Conservation (phyloP, 1,284 basidiomycete genomes). For the Puccinia novopanici region DNA sequence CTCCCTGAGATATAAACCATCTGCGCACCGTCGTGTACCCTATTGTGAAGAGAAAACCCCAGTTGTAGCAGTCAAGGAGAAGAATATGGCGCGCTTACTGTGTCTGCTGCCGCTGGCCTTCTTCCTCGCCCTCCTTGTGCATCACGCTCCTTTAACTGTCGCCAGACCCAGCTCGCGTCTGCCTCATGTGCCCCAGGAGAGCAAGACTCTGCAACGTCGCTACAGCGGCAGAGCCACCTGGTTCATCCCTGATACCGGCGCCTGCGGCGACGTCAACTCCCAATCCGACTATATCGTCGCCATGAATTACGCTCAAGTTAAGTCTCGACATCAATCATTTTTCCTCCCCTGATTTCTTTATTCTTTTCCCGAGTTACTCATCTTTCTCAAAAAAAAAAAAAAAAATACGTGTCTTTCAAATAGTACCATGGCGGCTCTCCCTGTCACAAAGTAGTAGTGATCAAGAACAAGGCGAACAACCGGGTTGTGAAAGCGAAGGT, state of each 20-base stretch:
- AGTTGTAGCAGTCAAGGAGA: background rate
- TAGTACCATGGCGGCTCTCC: slow-evolving; percentile 35
- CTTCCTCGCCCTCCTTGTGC: slow-evolving; percentile 10
- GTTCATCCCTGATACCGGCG: slow-evolving; percentile 45
- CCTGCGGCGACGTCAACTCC: slow-evolving; percentile 36
- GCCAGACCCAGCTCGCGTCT: background rate
- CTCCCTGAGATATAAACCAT: too few relatives aligned
- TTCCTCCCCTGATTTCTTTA: background rate
- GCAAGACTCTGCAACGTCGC: slow-evolving; percentile 4
- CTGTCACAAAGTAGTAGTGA: slow-evolving; percentile 35
- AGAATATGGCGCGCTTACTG: background rate
- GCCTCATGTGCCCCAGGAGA: background rate
- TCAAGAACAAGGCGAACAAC: slow-evolving; percentile 41
- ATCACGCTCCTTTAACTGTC: slow-evolving; percentile 9
- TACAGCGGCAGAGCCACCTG: slow-evolving; percentile 38
- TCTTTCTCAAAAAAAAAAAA: too few relatives aligned
- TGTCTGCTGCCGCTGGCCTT: background rate
- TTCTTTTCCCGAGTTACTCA: background rate
- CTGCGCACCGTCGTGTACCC: too few relatives aligned
- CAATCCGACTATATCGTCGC: slow-evolving; percentile 45
- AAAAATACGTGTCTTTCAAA: background rate
- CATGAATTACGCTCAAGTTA: slow-evolving; percentile 44
- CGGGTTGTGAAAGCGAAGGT: slow-evolving; percentile 42
- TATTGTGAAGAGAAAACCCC: background rate
- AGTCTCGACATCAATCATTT: background rate